Percentiles rank a stretch among this genome's conserved stretches.
Conservation (phyloP, 495 filamentous ascomycete species). For the Recurvomyces mirabilis region DNA sequence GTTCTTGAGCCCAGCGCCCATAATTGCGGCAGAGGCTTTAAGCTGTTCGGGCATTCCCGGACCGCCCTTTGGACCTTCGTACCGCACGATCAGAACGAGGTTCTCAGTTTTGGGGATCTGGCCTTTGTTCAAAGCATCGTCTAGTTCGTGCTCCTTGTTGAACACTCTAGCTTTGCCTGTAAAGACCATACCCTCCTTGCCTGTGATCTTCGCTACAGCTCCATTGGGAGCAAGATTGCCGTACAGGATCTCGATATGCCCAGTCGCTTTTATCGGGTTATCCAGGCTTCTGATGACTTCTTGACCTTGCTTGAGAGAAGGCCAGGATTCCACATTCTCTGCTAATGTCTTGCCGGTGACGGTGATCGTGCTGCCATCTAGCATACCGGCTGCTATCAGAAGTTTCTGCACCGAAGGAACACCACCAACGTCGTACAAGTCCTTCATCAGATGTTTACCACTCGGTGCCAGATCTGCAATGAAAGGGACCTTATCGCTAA, state of each 20-base stretch:
- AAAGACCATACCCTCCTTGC: constrained; percentile 81
- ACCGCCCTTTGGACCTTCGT: constrained; percentile 90
- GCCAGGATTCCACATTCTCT: constrained; percentile 75
- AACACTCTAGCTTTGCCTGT: constrained; percentile 79
- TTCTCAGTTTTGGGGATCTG: constrained; percentile 67
- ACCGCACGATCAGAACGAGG: constrained; percentile 85
- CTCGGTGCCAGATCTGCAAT: constrained; percentile 86
- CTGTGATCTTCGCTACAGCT: constrained; percentile 95
- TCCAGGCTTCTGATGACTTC: constrained; percentile 70
- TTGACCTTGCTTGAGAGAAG: constrained; percentile 68
- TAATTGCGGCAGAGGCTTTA: constrained; percentile 76
- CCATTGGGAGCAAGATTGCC: constrained; percentile 89
- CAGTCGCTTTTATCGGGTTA: constrained; percentile 78
- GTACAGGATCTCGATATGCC: constrained; percentile 79
- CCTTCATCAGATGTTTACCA: constrained; percentile 85
- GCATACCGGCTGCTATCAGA: constrained; percentile 66
- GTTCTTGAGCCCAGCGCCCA: constrained; percentile 82
- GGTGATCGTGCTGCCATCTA: constrained; percentile 79
- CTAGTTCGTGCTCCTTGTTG: constrained; percentile 72
- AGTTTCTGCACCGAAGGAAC: constrained; percentile 87
- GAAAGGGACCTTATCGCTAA: constrained; percentile 82
- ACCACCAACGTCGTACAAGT: constrained; percentile 88
- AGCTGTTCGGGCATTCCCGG: constrained; percentile 99
- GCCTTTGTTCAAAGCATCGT: constrained; percentile 60
- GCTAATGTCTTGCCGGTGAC: constrained; percentile 84